Evolutionary conservation across 208 protist species (phyloP).

Genomic region (Leishmania lainsoni): DNA sequence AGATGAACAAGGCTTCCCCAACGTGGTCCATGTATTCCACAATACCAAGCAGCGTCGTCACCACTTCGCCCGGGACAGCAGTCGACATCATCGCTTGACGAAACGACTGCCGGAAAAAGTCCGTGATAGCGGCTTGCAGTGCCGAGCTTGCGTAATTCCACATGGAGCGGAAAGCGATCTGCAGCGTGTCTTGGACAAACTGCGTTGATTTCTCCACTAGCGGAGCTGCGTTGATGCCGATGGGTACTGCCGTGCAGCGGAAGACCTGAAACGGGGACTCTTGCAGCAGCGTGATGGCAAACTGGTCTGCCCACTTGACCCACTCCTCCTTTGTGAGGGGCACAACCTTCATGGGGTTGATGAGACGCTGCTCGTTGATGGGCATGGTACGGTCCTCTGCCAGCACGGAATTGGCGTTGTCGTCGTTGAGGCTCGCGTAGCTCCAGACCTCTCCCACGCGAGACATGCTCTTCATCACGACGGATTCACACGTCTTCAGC

Average conservation of each 20-base stretch:
- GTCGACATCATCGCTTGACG: constrained; percentile 61
- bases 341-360: constrained; percentile 54
- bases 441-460: constrained; percentile 64
- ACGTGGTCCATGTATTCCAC: constrained; percentile 90
- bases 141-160: constrained; percentile 73
- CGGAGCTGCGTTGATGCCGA: constrained; percentile 65
- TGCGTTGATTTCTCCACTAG: constrained; percentile 67
- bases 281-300: constrained; percentile 67
- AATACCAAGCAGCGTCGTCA: constrained; percentile 66
- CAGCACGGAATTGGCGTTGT: constrained; percentile 31
- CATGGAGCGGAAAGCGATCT: constrained; percentile 75
- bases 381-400: constrained; percentile 53
- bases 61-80: constrained; percentile 73
- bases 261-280: constrained; percentile 89
- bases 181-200: constrained; percentile 68
- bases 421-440: constrained; percentile 48
- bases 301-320: constrained; percentile 75
- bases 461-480: constrained; percentile 55
- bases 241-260: constrained; percentile 69
- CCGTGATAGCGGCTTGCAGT: constrained; percentile 59
- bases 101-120: constrained; percentile 68
- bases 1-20: constrained; percentile 69
- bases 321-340: constrained; percentile 83
- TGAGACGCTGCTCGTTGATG: constrained; percentile 66
- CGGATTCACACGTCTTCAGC: constrained; percentile 64